Evolutionary conservation across 176 grass and related monocot species (phyloP).

Genomic region (Cenchrus fungigraminus): DNA sequence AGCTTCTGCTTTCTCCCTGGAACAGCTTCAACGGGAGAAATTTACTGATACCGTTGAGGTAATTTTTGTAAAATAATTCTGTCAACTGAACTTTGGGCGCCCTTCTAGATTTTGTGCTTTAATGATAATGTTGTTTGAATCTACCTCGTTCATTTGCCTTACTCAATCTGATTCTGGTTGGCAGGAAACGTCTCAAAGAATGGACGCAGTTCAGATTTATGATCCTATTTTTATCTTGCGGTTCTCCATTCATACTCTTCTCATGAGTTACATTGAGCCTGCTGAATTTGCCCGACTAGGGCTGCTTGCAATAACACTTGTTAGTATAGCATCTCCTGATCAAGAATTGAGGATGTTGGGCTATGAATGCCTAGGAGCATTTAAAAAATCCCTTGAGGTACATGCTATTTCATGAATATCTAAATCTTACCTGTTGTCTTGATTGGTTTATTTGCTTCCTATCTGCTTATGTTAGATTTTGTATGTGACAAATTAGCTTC

Average conservation of each 20-base stretch:
- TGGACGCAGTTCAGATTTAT: constrained; percentile 51
- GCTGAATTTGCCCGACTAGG: constrained; percentile 84
- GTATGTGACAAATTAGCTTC: constrained; percentile 16
- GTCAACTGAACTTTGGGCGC: constrained; percentile 26
- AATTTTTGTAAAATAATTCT: constrained; percentile 43
- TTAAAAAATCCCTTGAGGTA: constrained; percentile 87
- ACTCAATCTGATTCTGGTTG: constrained; percentile 28
- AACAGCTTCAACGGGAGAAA: constrained; percentile 64
- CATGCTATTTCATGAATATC: constrained; percentile 35
- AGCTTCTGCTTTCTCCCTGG: constrained; percentile 59
- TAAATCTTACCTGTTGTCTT: constrained; percentile 23
- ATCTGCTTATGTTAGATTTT: background rate
- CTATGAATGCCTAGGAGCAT: constrained; percentile 77
- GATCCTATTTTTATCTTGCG: constrained; percentile 79
- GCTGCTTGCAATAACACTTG: constrained; percentile 75
- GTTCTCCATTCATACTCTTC: constrained; percentile 82
- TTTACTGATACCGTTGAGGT: constrained; percentile 61
- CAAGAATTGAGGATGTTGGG: constrained; percentile 78
- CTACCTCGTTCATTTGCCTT: background rate
- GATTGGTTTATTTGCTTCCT: constrained; percentile 23
- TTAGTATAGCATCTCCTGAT: constrained; percentile 85
- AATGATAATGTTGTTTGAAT: background rate
- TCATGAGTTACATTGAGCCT: constrained; percentile 81
- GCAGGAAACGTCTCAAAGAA: constrained; percentile 52
- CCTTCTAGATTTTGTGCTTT: constrained; percentile 31